Evolutionary conservation across 176 grass and related monocot species (phyloP).

Genomic region (Oryza punctata): DNA sequence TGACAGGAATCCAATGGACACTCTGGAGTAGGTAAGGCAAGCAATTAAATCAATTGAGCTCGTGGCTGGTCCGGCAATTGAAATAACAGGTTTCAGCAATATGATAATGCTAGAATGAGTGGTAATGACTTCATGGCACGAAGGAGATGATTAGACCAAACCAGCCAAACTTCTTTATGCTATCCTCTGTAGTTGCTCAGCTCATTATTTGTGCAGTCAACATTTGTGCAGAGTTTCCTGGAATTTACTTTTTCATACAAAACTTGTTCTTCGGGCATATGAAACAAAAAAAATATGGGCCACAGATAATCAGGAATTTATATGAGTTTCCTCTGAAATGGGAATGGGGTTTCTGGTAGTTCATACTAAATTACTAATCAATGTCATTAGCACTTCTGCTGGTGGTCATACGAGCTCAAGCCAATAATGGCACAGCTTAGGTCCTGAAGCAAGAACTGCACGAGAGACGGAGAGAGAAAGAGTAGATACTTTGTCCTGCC

Average conservation of each 20-base stretch:
- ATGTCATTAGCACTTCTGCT: conserved; percentile 16
- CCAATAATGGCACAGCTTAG: conserved; percentile 6
- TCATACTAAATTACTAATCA: neutral
- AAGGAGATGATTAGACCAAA: conserved; percentile 20
- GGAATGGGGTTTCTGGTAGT: neutral
- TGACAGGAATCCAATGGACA: conserved; percentile 27
- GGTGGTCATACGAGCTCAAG: neutral
- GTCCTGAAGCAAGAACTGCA: too few relatives aligned
- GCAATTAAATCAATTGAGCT: conserved; percentile 14
- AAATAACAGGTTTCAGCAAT: conserved; percentile 22
- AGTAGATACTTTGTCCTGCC: conserved; percentile 11
- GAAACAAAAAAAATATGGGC: conserved; percentile 19
- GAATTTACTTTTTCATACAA: conserved; percentile 16
- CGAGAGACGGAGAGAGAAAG: neutral
- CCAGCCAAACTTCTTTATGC: conserved; percentile 11
- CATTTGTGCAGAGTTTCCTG: neutral
- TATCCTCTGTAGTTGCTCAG: conserved; percentile 12
- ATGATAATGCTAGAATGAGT: conserved; percentile 25
- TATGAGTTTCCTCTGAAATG: neutral
- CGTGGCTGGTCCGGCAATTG: conserved; percentile 36
- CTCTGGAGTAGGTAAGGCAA: neutral
- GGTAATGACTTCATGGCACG: conserved; percentile 32
- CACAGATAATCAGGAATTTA: conserved; percentile 12
- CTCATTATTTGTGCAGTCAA: neutral
- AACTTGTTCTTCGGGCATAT: neutral